phyloP scores from a whole-genome alignment of 495 filamentous ascomycete genomes.

The Aspergillus heteromorphus region DNA sequence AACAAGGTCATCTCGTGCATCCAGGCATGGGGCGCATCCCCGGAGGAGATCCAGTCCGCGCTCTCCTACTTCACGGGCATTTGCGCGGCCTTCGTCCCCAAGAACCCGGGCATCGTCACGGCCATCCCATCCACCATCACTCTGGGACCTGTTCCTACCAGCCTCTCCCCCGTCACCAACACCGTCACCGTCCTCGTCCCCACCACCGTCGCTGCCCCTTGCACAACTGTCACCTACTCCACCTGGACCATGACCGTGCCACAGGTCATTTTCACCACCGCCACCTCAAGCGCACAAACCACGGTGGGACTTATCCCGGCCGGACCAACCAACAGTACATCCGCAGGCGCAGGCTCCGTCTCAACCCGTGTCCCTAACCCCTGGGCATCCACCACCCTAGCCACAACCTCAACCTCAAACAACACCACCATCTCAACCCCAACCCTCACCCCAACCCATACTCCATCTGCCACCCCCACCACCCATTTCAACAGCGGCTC shows the following conservation, averaged over 20 bases:
- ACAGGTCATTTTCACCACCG: constrained; percentile 66
- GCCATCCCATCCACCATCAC: constrained; percentile 58
- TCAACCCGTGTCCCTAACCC: constrained; percentile 9
- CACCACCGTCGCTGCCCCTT: constrained; percentile 33
- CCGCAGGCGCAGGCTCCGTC: no score
- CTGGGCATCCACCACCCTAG: constrained; percentile 3
- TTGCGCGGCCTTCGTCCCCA: constrained; percentile 66
- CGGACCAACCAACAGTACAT: constrained; percentile 9
- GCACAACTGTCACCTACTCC: constrained; percentile 58
- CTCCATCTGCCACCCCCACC: neutral
- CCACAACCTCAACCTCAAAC: neutral
- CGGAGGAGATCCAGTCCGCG: constrained; percentile 62
- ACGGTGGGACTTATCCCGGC: constrained; percentile 21
- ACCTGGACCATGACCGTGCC: constrained; percentile 66
- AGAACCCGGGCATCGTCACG: constrained; percentile 84
- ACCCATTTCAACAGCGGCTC: constrained; percentile 4
- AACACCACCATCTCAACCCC: neutral
- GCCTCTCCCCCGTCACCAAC: constrained; percentile 29
- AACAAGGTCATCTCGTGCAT: constrained; percentile 78
- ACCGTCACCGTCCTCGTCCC: constrained; percentile 46
- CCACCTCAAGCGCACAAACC: constrained; percentile 26
- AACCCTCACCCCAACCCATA: neutral
- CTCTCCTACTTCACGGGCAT: constrained; percentile 86
- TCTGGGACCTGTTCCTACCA: constrained; percentile 30
- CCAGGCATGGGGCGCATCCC: constrained; percentile 63